A percentile compares a stretch with the other conserved stretches of the same genome.
Conservation (phyloP, 345 rosid genomes). For the Melaleuca alternifolia region DNA sequence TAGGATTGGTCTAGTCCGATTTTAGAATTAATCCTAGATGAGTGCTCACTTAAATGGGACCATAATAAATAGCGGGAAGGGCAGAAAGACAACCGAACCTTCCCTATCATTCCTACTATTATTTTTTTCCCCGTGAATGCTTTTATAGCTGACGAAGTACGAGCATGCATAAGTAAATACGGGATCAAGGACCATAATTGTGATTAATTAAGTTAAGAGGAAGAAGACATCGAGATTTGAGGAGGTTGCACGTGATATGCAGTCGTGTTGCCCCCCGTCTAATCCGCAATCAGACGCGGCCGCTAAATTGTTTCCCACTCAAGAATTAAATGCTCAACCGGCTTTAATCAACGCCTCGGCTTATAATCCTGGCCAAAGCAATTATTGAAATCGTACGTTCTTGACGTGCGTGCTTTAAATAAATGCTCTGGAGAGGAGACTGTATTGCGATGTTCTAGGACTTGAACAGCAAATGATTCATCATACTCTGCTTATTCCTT, state of each 20-base stretch:
- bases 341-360: neutral
- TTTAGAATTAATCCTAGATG: no score
- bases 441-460: neutral
- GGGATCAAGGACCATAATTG: neutral
- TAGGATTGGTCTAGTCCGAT: neutral
- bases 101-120: neutral
- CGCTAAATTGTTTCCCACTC: neutral
- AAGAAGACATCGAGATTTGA: neutral
- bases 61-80: neutral
- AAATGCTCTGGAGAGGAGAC: neutral
- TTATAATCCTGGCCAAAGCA: neutral
- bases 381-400: neutral
- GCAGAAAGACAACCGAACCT: neutral
- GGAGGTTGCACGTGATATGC: neutral
- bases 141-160: neutral
- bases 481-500: neutral
- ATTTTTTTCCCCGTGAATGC: neutral
- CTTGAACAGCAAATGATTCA: neutral
- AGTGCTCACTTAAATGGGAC: neutral
- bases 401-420: neutral
- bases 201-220: neutral
- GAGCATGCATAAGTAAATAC: neutral
- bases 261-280: neutral
- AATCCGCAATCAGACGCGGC: neutral
- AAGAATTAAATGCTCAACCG: neutral